Conservation (phyloP, 2,329 filamentous ascomycete species). For the Aureobasidium leucospermi region DNA sequence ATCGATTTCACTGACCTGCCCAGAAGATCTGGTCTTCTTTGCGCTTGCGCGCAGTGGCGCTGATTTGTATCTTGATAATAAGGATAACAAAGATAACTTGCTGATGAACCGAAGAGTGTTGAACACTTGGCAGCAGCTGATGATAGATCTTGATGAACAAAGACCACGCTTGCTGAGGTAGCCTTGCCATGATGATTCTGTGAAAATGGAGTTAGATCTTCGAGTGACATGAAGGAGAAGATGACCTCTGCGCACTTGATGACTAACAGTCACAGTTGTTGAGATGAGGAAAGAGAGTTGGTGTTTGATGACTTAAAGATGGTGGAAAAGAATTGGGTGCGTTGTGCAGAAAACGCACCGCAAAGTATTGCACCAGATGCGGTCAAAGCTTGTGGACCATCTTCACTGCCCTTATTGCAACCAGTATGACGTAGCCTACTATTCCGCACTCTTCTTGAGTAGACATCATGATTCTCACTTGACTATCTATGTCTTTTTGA, state of each 20-base stretch:
- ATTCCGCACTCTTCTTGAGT: too few relatives aligned
- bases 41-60: not conserved
- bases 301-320: too few relatives aligned
- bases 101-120: not conserved
- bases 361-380: too few relatives aligned
- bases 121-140: not conserved
- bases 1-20: not conserved
- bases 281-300: too few relatives aligned
- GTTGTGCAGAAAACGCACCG: too few relatives aligned
- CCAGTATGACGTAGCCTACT: too few relatives aligned
- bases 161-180: not conserved
- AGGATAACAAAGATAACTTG: not conserved
- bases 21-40: not conserved
- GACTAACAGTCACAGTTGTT: not conserved
- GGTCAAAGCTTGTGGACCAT: too few relatives aligned
- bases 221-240: not conserved
- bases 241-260: not conserved
- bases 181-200: not conserved
- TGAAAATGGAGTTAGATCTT: not conserved
- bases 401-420: too few relatives aligned
- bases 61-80: not conserved
- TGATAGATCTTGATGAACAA: not conserved
- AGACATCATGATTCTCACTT: too few relatives aligned
- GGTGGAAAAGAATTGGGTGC: too few relatives aligned
- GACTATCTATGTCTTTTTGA: too few relatives aligned